These are phyloP conservation scores for Sphagnum contortum DNA, from an alignment of 225 moss, liverwort and hornwort genomes.

Conservation along the genomic window DNA sequence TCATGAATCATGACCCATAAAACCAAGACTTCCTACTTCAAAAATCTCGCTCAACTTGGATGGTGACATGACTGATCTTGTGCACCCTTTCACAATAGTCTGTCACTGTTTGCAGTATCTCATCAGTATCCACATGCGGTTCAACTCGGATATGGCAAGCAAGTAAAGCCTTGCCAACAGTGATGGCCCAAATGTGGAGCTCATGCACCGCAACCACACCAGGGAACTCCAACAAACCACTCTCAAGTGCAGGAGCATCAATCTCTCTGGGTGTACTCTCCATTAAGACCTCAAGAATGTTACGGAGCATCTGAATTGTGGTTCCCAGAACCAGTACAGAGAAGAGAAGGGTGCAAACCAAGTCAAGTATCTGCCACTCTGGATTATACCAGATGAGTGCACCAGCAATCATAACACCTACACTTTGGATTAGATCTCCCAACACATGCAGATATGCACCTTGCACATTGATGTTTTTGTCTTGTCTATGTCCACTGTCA, in stretches of 20 bases:
- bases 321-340: conserved; percentile 29
- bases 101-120: conserved; percentile 23
- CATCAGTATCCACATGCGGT: conserved; percentile 23
- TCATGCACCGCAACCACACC: conserved; percentile 46
- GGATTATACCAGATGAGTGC: conserved; percentile 18
- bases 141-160: conserved; percentile 41
- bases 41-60: conserved; percentile 28
- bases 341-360: conserved; percentile 32
- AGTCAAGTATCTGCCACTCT: conserved; percentile 9
- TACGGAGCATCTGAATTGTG: conserved; percentile 39
- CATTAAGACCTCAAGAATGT: conserved; percentile 46
- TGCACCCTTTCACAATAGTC: conserved; percentile 31
- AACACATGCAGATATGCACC: conserved; percentile 45
- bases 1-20: no score
- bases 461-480: conserved; percentile 26
- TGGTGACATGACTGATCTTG: conserved; percentile 47
- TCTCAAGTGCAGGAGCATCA: conserved; percentile 25
- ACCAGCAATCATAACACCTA: no score
- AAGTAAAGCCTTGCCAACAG: conserved; percentile 39
- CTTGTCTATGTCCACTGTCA: no score
- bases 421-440: no score
- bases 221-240: conserved; percentile 8
- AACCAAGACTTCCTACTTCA: no score
- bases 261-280: conserved; percentile 47
- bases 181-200: conserved; percentile 52